Evolutionary conservation across 768 basidiomycete genomes (phyloP), one percentile per base, ranked within the genome.

Genomic region (Epithele typhae): DNA sequence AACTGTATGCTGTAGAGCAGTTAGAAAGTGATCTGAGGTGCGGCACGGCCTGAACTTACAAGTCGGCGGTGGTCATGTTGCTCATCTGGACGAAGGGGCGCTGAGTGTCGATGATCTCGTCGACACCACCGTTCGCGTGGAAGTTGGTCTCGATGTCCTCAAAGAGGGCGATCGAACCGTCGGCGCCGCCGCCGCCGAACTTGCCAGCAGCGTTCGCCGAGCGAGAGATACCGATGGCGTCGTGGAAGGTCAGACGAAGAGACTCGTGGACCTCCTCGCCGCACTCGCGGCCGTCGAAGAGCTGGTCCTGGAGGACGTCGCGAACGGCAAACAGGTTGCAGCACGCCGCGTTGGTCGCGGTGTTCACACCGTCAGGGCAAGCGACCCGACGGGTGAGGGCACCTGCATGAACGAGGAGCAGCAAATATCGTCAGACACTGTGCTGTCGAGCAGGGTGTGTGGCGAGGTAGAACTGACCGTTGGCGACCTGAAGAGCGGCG

Each of bases 81-180:
- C 45, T 39, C n/a, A 42, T 49, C 30, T 45, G 34, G 27, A 59
- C 37, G 47, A 59, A 51, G n/a, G 58, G 55, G 39, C 34, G 45
- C 40, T 57, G 55, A 25, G 46, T 51, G 45, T 52, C 51, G 42
- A 59, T 52, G 43, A 55, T 57, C 39, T 59, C 58, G 33, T 59
- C 58, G 25, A 59, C 55, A 39, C 53, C 53, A 25, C 30, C 24
- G 55, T 77, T 77, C 5, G 73, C 72, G 19, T 61, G 58, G 60
- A 71, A 77, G 9, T 56, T 50, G 17, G 66, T 59, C 53, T 76
- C 76, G 33, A 68, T 67, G 15, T 67, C 62, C 27, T 59, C 58
- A 58, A 78, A 77, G 4, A 64, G 59, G 49, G 74, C 66, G 50
- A 77, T 69, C 4, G 74, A 76, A 19, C 74, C 77, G 46, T 78